phyloP scores from a whole-genome alignment of 768 basidiomycete genomes.

The Xerocomellus intermedius region DNA sequence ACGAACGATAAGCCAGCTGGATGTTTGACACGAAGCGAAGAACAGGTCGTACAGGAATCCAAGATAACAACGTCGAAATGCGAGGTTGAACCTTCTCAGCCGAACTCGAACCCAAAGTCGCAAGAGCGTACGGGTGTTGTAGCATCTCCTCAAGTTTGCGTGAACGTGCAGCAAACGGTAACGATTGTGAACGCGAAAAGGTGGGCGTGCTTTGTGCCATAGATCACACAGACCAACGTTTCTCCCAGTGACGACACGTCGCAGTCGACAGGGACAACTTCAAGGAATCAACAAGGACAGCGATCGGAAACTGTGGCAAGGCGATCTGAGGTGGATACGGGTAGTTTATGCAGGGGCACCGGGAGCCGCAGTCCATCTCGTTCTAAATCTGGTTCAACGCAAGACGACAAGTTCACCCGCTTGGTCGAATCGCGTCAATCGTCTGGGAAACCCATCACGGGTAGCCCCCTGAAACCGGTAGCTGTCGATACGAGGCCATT shows the following conservation, averaged over 20 bases:
- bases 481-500: background rate
- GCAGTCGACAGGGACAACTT: background rate
- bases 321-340: background rate
- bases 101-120: background rate
- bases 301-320: background rate
- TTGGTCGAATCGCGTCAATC: background rate
- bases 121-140: background rate
- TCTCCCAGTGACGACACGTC: background rate
- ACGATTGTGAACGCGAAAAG: background rate
- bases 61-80: background rate
- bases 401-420: background rate
- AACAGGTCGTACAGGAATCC: background rate
- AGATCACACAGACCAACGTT: background rate
- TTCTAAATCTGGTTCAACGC: background rate
- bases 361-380: background rate
- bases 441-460: background rate
- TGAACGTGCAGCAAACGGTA: background rate
- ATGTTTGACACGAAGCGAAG: background rate
- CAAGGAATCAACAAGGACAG: background rate
- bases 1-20: background rate
- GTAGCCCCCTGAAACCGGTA: background rate
- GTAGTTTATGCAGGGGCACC: background rate
- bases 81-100: background rate
- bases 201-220: background rate
- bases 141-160: background rate